Base-by-base conservation (phyloP, 2,329 filamentous ascomycete species). In the Chrysoporthe puriensis region DNA sequence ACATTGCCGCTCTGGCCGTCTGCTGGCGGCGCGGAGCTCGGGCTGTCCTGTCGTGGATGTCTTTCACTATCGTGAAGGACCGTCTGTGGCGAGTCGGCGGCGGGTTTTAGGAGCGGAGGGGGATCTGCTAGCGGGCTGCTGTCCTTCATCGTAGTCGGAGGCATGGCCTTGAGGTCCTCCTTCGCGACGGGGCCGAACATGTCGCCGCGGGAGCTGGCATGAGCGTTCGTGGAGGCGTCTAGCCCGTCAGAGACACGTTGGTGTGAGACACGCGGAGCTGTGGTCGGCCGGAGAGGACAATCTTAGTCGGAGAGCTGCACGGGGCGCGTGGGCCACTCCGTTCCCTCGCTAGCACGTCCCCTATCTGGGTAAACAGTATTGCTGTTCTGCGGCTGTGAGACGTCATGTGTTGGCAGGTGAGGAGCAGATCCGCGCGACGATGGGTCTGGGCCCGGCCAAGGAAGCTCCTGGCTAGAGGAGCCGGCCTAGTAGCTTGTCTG, bases 151-250 rank as follows among this genome's bases (percentile, higher is more conserved):
- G 57, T 56, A 44, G 59, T 54, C 46, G 62, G 18, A n/a, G 34
- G 18, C 16, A 43, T 48, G 52, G 34, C 46, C 40, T 60, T 32
- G 52, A 66, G 46, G n/a, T 70, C 62, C 61, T 66, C 40, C 14
- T 68, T 66, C 64, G 62, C 50, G 60, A 54, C 50, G 56, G 42
- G 40, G 66, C 57, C 26, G 52, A 68, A 52, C 62, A 68, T 68
- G 59, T 63, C 36, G 59, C 48, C 16, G 52, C 59, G 54, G 34
- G 44, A 43, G 52, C 52, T 63, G 62, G 65, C 64, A 64, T 67
- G 61, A 57, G 67, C 34, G 48, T 34, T 60, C 40, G 52, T 32
- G 26, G 32, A 50, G 63, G 56, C 54, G 56, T 52, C 18, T 9
- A 32, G 56, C 42, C 56, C n/a, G 43, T 40, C 54, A 26, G 36